Percentiles rank a stretch among this genome's conserved stretches.
phyloP scores from a whole-genome alignment of 805 yeast species.

The Wickerhamiella spandovensis region DNA sequence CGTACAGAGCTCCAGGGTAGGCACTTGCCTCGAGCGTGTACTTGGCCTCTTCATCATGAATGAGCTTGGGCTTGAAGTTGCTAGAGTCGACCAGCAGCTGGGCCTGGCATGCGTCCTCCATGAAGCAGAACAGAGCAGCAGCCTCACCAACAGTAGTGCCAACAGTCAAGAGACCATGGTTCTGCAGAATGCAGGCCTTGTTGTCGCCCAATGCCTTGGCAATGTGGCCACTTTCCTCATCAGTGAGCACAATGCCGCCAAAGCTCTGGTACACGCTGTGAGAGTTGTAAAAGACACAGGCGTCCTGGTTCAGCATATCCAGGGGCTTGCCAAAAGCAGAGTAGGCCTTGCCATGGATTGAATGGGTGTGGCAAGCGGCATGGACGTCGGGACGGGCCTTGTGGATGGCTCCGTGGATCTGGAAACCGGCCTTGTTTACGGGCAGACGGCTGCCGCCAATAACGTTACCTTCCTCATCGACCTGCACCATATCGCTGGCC shows the following conservation, averaged over 20 bases:
- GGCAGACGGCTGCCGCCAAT: conserved; percentile 45
- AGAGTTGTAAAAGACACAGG: conserved; percentile 47
- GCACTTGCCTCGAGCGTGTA: conserved; percentile 47
- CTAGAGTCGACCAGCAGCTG: conserved; percentile 53
- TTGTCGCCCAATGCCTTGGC: conserved; percentile 47
- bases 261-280: conserved; percentile 56
- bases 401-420: conserved; percentile 56
- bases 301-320: conserved; percentile 75
- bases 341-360: conserved; percentile 50
- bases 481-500: conserved; percentile 50
- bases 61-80: conserved; percentile 30
- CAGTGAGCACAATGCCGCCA: conserved; percentile 68
- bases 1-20: conserved; percentile 55
- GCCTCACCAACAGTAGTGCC: conserved; percentile 66
- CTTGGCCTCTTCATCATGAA: conserved; percentile 51
- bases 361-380: conserved; percentile 64
- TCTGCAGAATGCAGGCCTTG: conserved; percentile 47
- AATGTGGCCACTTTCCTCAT: conserved; percentile 46
- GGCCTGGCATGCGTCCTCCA: conserved; percentile 54
- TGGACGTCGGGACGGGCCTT: conserved; percentile 55
- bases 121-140: conserved; percentile 46
- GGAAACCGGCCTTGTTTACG: conserved; percentile 57
- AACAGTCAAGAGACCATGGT: conserved; percentile 61
- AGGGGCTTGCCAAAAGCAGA: conserved; percentile 51
- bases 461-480: conserved; percentile 48